Evolutionary conservation across 2,329 filamentous ascomycete species (phyloP).

Genomic region (Macrophomina tecta): DNA sequence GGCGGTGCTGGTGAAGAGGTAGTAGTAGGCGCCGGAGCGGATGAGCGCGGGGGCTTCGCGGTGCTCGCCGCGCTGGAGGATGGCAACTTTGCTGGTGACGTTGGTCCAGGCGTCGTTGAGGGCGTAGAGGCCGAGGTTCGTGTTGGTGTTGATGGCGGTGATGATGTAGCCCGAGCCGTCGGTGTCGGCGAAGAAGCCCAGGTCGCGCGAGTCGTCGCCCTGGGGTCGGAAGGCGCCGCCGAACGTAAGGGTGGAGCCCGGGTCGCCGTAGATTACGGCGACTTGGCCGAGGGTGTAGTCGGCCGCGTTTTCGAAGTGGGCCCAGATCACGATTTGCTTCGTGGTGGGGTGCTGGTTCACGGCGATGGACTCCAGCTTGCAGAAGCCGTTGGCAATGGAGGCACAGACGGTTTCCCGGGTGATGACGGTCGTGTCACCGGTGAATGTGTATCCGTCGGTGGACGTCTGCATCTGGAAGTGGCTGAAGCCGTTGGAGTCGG

Average conservation of each 20-base stretch:
- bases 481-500: conserved; percentile 30
- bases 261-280: conserved; percentile 32
- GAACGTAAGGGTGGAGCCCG: conserved; percentile 30
- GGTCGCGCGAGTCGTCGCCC: conserved; percentile 34
- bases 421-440: conserved; percentile 30
- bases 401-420: conserved; percentile 7
- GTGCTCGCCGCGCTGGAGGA: conserved; percentile 29
- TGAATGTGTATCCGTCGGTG: conserved; percentile 32
- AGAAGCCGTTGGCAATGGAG: conserved; percentile 10
- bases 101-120: conserved; percentile 32
- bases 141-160: conserved; percentile 32
- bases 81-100: conserved; percentile 29
- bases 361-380: conserved; percentile 32
- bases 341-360: conserved; percentile 30
- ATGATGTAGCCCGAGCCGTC: conserved; percentile 30
- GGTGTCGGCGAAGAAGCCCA: conserved; percentile 33
- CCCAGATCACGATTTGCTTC: conserved; percentile 32
- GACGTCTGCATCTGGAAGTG: conserved; percentile 33
- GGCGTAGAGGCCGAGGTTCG: conserved; percentile 34
- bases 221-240: conserved; percentile 32
- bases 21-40: conserved; percentile 30
- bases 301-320: conserved; percentile 31
- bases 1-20: conserved; percentile 33
- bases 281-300: conserved; percentile 33
- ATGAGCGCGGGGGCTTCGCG: conserved; percentile 34